Evolutionary conservation across 2,329 filamentous ascomycete genomes (phyloP).

Genomic region (Fusarium algeriense): DNA sequence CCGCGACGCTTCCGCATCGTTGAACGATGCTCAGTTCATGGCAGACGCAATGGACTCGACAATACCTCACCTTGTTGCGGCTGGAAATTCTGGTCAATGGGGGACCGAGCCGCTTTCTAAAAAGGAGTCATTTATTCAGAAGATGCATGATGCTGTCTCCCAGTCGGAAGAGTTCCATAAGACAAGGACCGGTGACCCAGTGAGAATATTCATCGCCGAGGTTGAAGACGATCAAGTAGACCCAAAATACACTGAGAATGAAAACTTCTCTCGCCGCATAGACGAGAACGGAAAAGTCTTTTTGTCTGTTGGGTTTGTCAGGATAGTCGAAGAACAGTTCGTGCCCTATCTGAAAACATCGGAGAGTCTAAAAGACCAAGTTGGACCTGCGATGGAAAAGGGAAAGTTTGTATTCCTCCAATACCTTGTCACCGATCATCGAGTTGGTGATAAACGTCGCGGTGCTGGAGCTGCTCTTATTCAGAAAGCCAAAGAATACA

Average conservation of each 20-base stretch:
- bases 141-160: conserved; percentile 35
- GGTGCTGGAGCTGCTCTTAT: conserved; percentile 33
- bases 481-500: conserved; percentile 33
- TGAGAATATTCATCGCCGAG: conserved; percentile 49
- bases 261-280: conserved; percentile 32
- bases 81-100: conserved; percentile 49
- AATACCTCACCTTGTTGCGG: conserved; percentile 45
- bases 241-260: conserved; percentile 1
- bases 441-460: conserved; percentile 24
- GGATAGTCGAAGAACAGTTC: conserved; percentile 15
- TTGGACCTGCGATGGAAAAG: conserved; percentile 19
- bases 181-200: conserved; percentile 40
- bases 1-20: conserved; percentile 38
- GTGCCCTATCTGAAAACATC: conserved; percentile 23
- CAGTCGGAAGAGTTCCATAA: conserved; percentile 44
- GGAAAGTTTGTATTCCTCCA: conserved; percentile 35
- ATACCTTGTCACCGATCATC: conserved; percentile 30
- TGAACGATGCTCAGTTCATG: conserved; percentile 49
- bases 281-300: conserved; percentile 26
- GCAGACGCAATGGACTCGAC: conserved; percentile 49
- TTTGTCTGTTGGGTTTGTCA: conserved; percentile 32
- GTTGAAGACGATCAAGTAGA: conserved; percentile 25
- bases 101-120: conserved; percentile 44
- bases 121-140: conserved; percentile 40
- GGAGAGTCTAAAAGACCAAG: conserved; percentile 23